Conservation (phyloP, 495 filamentous ascomycete species). For the Evernia prunastri region DNA sequence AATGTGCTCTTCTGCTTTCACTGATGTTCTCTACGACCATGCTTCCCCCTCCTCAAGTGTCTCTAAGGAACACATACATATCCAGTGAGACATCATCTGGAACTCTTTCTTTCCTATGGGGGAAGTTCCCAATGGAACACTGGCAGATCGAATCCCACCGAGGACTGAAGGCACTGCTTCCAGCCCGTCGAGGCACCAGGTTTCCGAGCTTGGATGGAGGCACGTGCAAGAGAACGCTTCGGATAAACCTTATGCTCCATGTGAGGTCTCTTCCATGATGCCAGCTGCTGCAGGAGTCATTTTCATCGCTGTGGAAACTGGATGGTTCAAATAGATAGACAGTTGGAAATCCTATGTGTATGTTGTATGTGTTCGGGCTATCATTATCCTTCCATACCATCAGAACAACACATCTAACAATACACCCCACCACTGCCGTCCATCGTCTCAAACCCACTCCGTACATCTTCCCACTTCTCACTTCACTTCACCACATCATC, state of each 20-base stretch:
- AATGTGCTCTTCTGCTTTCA: neutral
- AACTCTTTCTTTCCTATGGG: conserved; percentile 38
- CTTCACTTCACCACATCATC: neutral
- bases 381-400: neutral
- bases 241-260: conserved; percentile 39
- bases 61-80: neutral
- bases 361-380: neutral
- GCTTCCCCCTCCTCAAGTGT: too few relatives aligned
- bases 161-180: conserved; percentile 62
- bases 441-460: neutral
- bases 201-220: conserved; percentile 49
- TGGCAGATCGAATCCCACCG: conserved; percentile 58
- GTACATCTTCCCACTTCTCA: neutral
- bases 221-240: conserved; percentile 67
- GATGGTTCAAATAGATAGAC: neutral
- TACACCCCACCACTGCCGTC: neutral
- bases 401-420: neutral
- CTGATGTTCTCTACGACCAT: neutral
- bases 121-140: conserved; percentile 65
- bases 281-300: neutral
- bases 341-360: neutral
- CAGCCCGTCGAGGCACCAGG: conserved; percentile 36
- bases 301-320: neutral
- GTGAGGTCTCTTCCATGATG: neutral
- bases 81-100: conserved; percentile 68